phyloP scores from a whole-genome alignment of 2,329 filamentous ascomycete genomes.

The Ophiostoma fasciatum region DNA sequence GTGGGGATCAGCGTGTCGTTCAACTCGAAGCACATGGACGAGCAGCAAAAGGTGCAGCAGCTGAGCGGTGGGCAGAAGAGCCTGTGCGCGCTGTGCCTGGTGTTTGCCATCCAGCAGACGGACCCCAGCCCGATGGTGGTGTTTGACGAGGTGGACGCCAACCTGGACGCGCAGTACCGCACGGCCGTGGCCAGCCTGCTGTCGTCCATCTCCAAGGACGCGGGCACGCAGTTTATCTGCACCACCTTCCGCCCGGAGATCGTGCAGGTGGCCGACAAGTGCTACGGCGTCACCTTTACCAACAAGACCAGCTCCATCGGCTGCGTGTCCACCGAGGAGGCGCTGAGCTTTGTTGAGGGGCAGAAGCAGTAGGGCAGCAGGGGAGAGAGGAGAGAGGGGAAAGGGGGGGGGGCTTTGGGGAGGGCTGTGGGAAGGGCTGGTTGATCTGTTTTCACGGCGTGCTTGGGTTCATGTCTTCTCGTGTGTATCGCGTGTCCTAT shows the following conservation, averaged over 20 bases:
- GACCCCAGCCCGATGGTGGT: conserved; percentile 98
- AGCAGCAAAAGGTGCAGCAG: conserved; percentile 96
- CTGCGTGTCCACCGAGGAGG: conserved; percentile 75
- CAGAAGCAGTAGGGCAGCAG: conserved; percentile 32
- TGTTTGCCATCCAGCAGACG: conserved; percentile 97
- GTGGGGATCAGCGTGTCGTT: conserved; percentile 96
- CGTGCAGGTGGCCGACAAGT: conserved; percentile 88
- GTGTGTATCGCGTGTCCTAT: too few species aligned
- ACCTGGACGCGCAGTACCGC: conserved; percentile 93
- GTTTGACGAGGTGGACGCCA: conserved; percentile 97
- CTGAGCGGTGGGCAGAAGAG: conserved; percentile 96
- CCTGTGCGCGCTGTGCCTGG: conserved; percentile 91
- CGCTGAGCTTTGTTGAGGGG: conserved; percentile 86
- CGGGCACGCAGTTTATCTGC: conserved; percentile 78
- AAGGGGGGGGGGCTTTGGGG: too few species aligned
- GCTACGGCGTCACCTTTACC: conserved; percentile 86
- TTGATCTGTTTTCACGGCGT: too few species aligned
- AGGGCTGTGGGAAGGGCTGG: too few species aligned
- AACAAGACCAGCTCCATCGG: conserved; percentile 93
- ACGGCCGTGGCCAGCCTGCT: conserved; percentile 88
- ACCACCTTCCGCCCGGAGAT: conserved; percentile 98
- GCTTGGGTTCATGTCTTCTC: too few species aligned
- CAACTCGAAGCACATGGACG: conserved; percentile 89
- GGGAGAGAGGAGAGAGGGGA: too few species aligned
- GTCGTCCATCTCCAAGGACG: conserved; percentile 56